phyloP scores from a whole-genome alignment of 2,329 filamentous ascomycete genomes.

The Mycosphaerelloides madeirae region DNA sequence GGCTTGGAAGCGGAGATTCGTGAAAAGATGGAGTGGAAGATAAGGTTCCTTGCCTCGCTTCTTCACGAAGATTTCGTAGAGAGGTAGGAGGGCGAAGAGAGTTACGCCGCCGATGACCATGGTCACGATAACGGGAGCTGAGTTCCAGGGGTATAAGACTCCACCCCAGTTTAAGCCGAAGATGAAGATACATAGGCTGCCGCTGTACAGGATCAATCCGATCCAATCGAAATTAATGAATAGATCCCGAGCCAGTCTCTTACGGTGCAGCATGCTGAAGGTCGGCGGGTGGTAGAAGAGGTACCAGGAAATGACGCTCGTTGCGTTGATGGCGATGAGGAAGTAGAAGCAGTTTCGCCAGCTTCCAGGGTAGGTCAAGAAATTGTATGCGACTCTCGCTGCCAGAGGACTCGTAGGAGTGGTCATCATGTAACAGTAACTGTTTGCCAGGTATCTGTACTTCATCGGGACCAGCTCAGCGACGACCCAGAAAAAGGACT shows the following conservation, averaged over 20 bases:
- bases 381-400: constrained; percentile 21
- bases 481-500: constrained; percentile 35
- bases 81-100: constrained; percentile 21
- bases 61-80: constrained; percentile 22
- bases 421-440: constrained; percentile 24
- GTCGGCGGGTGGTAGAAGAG: constrained; percentile 34
- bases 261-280: constrained; percentile 27
- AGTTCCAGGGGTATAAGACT: constrained; percentile 29
- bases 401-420: constrained; percentile 23
- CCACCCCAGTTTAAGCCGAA: constrained; percentile 30
- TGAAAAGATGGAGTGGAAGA: constrained; percentile 27
- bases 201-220: constrained; percentile 22
- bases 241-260: constrained; percentile 22
- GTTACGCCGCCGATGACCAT: constrained; percentile 25
- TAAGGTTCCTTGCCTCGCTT: constrained; percentile 22
- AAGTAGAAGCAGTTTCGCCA: constrained; percentile 27
- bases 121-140: constrained; percentile 24
- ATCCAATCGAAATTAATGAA: constrained; percentile 26
- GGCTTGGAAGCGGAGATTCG: constrained; percentile 24
- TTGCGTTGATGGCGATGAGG: constrained; percentile 32
- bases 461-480: constrained; percentile 37
- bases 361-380: constrained; percentile 18
- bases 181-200: constrained; percentile 23
- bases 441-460: constrained; percentile 24
- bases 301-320: constrained; percentile 21